Conservation (phyloP, 2,329 filamentous ascomycete genomes). For the Cercospora sp. region DNA sequence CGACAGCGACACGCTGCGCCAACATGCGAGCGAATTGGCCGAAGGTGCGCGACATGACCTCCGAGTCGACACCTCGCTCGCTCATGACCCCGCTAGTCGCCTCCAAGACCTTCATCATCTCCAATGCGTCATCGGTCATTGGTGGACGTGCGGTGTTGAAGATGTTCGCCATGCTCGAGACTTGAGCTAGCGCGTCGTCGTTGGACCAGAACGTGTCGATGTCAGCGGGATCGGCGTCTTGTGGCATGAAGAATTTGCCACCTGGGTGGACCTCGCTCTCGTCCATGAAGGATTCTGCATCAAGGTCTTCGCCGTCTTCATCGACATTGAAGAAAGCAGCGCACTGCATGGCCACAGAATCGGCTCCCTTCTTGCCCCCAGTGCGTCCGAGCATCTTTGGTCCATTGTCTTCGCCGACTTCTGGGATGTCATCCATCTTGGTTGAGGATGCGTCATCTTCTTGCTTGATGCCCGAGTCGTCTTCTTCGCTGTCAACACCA, state of each 20-base stretch:
- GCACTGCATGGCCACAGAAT: background rate
- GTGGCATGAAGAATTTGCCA: constrained; percentile 11
- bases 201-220: background rate
- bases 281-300: background rate
- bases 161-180: background rate
- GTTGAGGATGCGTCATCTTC: background rate
- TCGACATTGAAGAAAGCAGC: background rate
- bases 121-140: background rate
- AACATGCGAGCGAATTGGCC: constrained; percentile 3
- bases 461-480: background rate
- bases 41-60: background rate
- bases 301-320: background rate
- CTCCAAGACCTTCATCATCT: background rate
- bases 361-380: background rate
- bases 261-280: background rate
- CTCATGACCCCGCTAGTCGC: background rate
- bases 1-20: background rate
- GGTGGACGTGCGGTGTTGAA: background rate
- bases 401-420: background rate
- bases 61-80: background rate
- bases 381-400: background rate
- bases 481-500: background rate
- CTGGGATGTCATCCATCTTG: background rate
- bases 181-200: background rate
- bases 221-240: background rate